A percentile compares a stretch with the other conserved stretches of the same genome.
These are phyloP conservation scores for Blumeria hordei DNA, from an alignment of 2,329 filamentous ascomycete species.

Conservation along the genomic window DNA sequence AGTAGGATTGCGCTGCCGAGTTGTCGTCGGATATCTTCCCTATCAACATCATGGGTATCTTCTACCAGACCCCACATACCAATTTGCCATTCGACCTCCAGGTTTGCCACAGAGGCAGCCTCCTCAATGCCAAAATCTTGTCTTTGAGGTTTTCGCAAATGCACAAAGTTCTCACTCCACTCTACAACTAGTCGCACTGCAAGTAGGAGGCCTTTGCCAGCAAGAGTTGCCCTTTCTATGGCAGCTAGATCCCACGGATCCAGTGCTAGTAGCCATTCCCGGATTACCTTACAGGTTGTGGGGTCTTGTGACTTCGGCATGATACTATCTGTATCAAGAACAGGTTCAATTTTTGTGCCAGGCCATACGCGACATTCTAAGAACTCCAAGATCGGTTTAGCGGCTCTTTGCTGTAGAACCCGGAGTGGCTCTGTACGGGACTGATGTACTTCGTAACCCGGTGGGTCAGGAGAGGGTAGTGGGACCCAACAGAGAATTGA, in stretches of 20 bases:
- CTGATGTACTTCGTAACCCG: conserved; percentile 21
- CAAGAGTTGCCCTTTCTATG: conserved; percentile 60
- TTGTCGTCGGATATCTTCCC: conserved; percentile 70
- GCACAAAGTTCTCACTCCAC: conserved; percentile 55
- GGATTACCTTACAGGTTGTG: conserved; percentile 52
- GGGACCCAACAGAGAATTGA: conserved; percentile 78
- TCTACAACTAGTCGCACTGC: conserved; percentile 57
- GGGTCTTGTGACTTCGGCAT: conserved; percentile 49
- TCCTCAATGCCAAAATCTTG: conserved; percentile 58
- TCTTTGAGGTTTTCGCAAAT: conserved; percentile 17
- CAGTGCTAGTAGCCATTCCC: conserved; percentile 51
- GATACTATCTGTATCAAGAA: conserved; percentile 59
- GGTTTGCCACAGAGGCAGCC: conserved; percentile 49
- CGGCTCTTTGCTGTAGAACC: conserved; percentile 43
- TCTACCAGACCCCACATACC: conserved; percentile 89
- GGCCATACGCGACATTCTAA: conserved; percentile 60
- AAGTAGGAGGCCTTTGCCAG: conserved; percentile 65
- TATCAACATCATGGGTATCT: conserved; percentile 84
- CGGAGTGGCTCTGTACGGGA: conserved; percentile 33
- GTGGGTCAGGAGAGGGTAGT: conserved; percentile 23
- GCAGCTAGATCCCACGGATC: conserved; percentile 64
- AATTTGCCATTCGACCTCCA: conserved; percentile 83
- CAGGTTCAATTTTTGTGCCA: conserved; percentile 51
- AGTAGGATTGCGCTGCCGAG: conserved; percentile 68
- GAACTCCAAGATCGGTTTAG: conserved; percentile 46